phyloP scores from a whole-genome alignment of 2,329 filamentous ascomycete species.

The Cladophialophora carrionii region DNA sequence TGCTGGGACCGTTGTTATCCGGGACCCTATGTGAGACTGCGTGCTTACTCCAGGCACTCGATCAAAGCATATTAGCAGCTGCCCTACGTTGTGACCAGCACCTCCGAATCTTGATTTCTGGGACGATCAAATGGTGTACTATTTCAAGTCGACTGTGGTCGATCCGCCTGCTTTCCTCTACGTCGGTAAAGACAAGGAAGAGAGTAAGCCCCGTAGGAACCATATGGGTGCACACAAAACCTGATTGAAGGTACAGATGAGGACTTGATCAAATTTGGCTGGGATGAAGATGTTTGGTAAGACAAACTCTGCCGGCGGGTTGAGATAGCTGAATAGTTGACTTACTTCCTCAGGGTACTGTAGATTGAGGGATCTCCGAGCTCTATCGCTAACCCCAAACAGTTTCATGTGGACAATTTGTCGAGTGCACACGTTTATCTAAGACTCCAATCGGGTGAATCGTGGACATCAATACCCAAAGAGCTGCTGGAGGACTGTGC shows the following conservation, averaged over 20 bases:
- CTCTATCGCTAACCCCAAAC: conserved; percentile 9
- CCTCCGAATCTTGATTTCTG: neutral
- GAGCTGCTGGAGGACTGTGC: conserved; percentile 82
- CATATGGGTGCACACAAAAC: neutral
- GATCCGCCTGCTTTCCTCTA: conserved; percentile 85
- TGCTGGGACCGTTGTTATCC: neutral
- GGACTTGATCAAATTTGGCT: conserved; percentile 90
- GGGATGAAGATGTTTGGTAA: conserved; percentile 96
- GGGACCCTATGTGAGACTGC: neutral
- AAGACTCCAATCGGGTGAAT: conserved; percentile 73
- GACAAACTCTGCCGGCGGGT: conserved; percentile 6
- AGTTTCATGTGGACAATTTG: conserved; percentile 98
- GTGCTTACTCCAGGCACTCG: neutral
- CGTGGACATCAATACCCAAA: conserved; percentile 80
- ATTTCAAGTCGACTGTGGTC: conserved; percentile 86
- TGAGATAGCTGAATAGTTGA: conserved; percentile 11
- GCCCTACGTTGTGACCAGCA: neutral
- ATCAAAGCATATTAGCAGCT: neutral
- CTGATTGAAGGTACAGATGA: conserved; percentile 67
- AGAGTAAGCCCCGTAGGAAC: conserved; percentile 68
- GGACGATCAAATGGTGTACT: conserved; percentile 77
- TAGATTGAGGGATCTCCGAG: neutral
- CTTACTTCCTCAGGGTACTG: conserved; percentile 27
- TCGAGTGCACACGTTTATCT: conserved; percentile 97
- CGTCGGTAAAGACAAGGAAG: conserved; percentile 97